Evolutionary conservation across 192 early-diverging fungal genomes (phyloP).

Genomic region (Linnemannia schmuckeri): DNA sequence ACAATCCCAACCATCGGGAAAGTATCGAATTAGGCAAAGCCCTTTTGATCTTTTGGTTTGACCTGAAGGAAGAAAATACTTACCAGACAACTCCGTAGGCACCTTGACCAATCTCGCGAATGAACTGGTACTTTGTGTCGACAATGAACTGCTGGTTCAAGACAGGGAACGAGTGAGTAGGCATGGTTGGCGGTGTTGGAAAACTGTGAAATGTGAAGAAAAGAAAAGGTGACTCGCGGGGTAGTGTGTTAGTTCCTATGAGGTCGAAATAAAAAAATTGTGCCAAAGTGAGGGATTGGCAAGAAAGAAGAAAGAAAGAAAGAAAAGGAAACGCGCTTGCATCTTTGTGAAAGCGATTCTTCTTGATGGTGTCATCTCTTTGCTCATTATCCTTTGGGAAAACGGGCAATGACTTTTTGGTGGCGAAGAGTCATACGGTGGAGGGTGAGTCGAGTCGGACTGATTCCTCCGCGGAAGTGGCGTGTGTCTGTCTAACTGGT

Average conservation of each 20-base stretch:
- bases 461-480: conserved; percentile 7
- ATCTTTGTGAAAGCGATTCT: background rate
- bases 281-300: background rate
- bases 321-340: background rate
- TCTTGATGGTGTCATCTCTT: background rate
- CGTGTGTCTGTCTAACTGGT: background rate
- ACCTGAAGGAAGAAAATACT: conserved; percentile 9
- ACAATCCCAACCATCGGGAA: background rate
- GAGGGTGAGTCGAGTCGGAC: background rate
- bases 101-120: conserved; percentile 89
- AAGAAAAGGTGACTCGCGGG: conserved; percentile 54
- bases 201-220: conserved; percentile 4
- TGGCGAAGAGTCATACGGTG: conserved; percentile 1
- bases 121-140: conserved; percentile 74
- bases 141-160: conserved; percentile 65
- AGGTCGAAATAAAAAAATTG: background rate
- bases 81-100: conserved; percentile 95
- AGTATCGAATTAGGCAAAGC: background rate
- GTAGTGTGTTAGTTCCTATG: background rate
- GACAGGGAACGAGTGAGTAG: conserved; percentile 59
- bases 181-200: conserved; percentile 47
- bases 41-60: background rate
- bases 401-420: background rate
- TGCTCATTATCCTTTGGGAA: background rate
- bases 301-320: background rate